Conservation (phyloP, 345 rosid species). For the Diplotaxis tenuifolia region DNA sequence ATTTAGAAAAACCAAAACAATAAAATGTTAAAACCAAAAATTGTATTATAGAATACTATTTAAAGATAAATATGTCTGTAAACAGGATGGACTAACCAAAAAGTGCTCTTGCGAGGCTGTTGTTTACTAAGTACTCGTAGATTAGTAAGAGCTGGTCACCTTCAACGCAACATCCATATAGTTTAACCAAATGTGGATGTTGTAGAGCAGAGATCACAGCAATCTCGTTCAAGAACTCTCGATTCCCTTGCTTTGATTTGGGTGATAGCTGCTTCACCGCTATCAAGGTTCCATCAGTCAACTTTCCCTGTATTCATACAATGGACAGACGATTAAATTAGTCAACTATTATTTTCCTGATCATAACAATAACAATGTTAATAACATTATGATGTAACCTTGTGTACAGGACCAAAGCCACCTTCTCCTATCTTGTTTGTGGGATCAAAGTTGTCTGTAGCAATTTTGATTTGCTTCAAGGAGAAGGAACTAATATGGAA, state of each 20-base stretch:
- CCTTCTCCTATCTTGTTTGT: conserved; percentile 65
- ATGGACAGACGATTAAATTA: background rate
- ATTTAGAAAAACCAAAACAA: no score
- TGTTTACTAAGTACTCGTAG: conserved; percentile 36
- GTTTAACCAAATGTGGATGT: conserved; percentile 56
- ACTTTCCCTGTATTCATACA: conserved; percentile 39
- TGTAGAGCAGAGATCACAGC: conserved; percentile 59
- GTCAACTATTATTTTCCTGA: background rate
- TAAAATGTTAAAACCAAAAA: no score
- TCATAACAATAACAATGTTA: background rate
- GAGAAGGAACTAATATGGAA: conserved; percentile 49
- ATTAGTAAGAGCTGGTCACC: conserved; percentile 48
- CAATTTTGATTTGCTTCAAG: conserved; percentile 49
- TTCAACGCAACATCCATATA: conserved; percentile 57
- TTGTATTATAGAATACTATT: no score
- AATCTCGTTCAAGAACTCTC: conserved; percentile 57
- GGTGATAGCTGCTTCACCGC: conserved; percentile 58
- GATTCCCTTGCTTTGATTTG: conserved; percentile 57
- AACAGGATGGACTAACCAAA: conserved; percentile 9
- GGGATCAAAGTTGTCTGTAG: conserved; percentile 52
- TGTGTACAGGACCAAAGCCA: conserved; percentile 69
- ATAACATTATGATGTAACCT: conserved; percentile 37
- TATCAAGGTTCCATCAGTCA: conserved; percentile 51
- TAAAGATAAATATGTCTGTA: no score
- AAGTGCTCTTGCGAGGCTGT: conserved; percentile 52